Percentiles rank a stretch among this genome's conserved stretches.
phyloP scores from a whole-genome alignment of 1,139 yeast genomes.

The Dujonia santamariae region DNA sequence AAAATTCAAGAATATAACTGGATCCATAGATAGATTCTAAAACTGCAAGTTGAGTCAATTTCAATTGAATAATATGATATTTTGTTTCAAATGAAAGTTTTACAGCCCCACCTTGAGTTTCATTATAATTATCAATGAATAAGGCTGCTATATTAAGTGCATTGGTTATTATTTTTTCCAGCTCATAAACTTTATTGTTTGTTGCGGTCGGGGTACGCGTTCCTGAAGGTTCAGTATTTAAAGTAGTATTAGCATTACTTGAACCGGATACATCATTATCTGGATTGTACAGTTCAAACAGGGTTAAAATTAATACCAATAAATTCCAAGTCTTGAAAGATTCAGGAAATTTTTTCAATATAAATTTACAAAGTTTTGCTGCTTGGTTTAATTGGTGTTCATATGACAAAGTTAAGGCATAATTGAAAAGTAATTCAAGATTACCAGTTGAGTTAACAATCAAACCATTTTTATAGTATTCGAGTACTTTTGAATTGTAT shows the following conservation, averaged over 20 bases:
- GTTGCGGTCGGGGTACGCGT: neutral
- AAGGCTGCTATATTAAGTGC: constrained; percentile 45
- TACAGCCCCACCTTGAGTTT: constrained; percentile 17
- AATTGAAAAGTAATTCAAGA: constrained; percentile 28
- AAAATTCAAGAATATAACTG: constrained; percentile 56
- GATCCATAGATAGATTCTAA: constrained; percentile 63
- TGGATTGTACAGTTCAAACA: constrained; percentile 26
- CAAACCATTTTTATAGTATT: constrained; percentile 33
- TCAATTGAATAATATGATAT: constrained; percentile 63
- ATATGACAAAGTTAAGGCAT: constrained; percentile 37
- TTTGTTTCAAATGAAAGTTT: constrained; percentile 38
- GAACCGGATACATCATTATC: constrained; percentile 13
- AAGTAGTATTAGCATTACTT: constrained; percentile 3
- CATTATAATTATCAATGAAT: constrained; percentile 29
- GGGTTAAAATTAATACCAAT: constrained; percentile 30
- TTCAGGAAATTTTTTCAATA: constrained; percentile 42
- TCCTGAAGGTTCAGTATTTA: neutral
- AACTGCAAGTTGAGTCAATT: constrained; percentile 72
- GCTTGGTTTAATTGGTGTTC: constrained; percentile 25
- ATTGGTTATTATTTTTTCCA: constrained; percentile 39
- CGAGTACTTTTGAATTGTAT: constrained; percentile 18
- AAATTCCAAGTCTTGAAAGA: constrained; percentile 47
- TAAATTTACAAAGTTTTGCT: constrained; percentile 39
- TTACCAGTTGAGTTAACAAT: constrained; percentile 41
- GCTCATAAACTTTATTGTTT: constrained; percentile 17